phyloP scores from a whole-genome alignment of 2,329 filamentous ascomycete genomes.

The Blastomyces emzantsi region DNA sequence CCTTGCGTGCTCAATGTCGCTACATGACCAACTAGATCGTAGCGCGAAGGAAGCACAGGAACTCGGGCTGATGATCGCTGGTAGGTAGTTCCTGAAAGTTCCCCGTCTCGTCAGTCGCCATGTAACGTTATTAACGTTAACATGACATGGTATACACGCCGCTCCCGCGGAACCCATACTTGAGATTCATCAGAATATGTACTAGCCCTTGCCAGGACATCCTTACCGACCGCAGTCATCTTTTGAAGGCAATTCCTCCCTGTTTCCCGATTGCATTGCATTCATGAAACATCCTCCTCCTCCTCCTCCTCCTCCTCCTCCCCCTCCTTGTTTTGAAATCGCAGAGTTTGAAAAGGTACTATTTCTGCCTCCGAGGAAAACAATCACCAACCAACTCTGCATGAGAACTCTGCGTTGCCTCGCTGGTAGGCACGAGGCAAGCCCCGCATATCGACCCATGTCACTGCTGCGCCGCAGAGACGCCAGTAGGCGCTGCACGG shows the following conservation, averaged over 20 bases:
- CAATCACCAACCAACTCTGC: background rate
- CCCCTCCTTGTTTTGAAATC: background rate
- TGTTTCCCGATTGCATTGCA: background rate
- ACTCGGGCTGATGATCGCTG: too few relatives aligned
- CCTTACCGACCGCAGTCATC: background rate
- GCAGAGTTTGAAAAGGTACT: background rate
- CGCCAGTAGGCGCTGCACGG: background rate
- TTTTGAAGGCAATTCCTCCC: background rate
- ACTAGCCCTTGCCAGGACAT: background rate
- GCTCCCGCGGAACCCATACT: background rate
- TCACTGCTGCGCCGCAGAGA: background rate
- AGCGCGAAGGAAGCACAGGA: too few relatives aligned
- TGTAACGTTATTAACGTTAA: background rate
- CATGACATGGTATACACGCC: background rate
- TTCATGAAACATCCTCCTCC: background rate
- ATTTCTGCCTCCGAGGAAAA: background rate
- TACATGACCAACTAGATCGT: background rate
- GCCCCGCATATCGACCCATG: background rate
- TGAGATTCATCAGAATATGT: background rate
- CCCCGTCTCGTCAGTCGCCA: too few relatives aligned
- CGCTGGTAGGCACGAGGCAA: background rate
- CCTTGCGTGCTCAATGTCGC: background rate
- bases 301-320: background rate
- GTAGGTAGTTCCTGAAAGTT: too few relatives aligned
- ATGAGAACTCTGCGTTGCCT: background rate